Evolutionary conservation across 768 basidiomycete genomes (phyloP).

Genomic region (Tephrocybe sp.): DNA sequence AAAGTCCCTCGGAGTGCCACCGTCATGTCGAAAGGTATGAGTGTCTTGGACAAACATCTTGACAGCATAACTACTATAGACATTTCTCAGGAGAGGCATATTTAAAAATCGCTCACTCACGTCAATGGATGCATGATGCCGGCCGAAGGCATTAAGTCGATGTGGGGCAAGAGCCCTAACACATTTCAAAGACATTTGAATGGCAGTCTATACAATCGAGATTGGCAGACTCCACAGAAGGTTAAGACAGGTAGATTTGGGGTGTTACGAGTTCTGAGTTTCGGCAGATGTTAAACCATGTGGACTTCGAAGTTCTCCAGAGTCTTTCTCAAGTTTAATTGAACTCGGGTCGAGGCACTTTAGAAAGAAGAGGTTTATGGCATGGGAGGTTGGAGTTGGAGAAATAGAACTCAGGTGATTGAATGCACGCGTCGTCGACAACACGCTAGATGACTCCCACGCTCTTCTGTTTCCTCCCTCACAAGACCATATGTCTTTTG

Average conservation of each 20-base stretch:
- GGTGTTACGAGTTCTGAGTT: neutral
- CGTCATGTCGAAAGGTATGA: constrained; percentile 1
- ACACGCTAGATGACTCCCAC: constrained; percentile 11
- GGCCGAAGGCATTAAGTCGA: constrained; percentile 8
- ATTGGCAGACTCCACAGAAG: constrained; percentile 5
- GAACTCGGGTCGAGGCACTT: neutral
- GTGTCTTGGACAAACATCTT: neutral
- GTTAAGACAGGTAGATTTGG: constrained; percentile 2
- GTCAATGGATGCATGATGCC: constrained; percentile 6
- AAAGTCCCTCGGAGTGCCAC: neutral
- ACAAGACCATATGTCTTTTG: constrained; percentile 61
- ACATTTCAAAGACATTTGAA: neutral
- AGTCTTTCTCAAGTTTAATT: neutral
- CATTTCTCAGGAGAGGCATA: neutral
- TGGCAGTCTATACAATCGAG: constrained; percentile 1
- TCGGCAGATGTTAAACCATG: constrained; percentile 2
- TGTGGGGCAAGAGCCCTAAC: constrained; percentile 5
- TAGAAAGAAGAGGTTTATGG: constrained; percentile 5
- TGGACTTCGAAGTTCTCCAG: neutral
- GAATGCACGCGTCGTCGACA: neutral
- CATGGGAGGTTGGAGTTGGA: neutral
- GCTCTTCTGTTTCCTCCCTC: constrained; percentile 1
- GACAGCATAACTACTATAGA: neutral
- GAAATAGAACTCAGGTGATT: neutral
- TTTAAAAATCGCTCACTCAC: constrained; percentile 7